These are phyloP conservation scores for Parsonsia alboflavescens DNA, from an alignment of 257 asterid species.

Conservation along the genomic window DNA sequence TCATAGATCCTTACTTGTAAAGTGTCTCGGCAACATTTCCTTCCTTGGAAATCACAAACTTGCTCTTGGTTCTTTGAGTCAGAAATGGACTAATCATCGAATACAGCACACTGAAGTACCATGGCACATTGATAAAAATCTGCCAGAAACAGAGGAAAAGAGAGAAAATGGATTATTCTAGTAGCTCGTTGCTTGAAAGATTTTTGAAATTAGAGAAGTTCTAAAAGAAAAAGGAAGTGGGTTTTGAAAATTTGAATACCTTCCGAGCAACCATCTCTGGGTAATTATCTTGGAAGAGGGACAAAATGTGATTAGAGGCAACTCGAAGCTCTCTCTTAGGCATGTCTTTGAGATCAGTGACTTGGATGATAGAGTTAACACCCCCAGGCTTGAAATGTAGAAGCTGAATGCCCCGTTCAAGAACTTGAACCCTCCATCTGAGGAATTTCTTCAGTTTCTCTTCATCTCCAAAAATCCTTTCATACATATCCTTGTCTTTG, in stretches of 20 bases:
- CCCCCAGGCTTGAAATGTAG: conserved; percentile 80
- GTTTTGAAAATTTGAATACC: conserved; percentile 30
- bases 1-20: conserved; percentile 50
- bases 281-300: conserved; percentile 85
- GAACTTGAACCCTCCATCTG: conserved; percentile 73
- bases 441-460: conserved; percentile 49
- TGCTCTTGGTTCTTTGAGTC: conserved; percentile 92
- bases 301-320: conserved; percentile 75
- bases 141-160: conserved; percentile 11
- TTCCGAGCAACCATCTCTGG: conserved; percentile 94
- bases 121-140: conserved; percentile 88
- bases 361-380: conserved; percentile 61
- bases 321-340: conserved; percentile 82
- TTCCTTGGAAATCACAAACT: conserved; percentile 89
- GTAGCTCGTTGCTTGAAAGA: background rate
- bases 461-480: conserved; percentile 56
- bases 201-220: background rate
- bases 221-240: background rate
- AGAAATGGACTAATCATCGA: conserved; percentile 92
- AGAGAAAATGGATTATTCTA: background rate
- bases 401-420: conserved; percentile 61
- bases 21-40: conserved; percentile 84
- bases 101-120: conserved; percentile 90
- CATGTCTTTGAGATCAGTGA: conserved; percentile 76
- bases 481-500: conserved; percentile 64